A percentile compares a stretch with the other conserved stretches of the same genome.
Evolutionary conservation across 176 grass and related monocot species (phyloP).

Genomic region (Hyparrhenia diplandra): DNA sequence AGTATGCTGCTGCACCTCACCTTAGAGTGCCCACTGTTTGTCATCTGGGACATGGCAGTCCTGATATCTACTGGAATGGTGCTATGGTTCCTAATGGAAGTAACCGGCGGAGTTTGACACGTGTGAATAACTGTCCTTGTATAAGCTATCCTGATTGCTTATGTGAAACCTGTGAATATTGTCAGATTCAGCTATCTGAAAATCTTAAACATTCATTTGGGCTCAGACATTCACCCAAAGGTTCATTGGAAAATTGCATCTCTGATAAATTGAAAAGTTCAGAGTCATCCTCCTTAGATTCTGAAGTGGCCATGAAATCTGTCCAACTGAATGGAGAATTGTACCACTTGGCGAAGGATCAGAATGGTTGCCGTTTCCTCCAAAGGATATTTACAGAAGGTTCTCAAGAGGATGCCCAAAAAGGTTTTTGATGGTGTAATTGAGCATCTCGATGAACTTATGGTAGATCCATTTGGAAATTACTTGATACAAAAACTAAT

Average conservation of each 20-base stretch:
- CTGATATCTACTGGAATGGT: conserved; percentile 10
- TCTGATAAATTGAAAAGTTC: conserved; percentile 1
- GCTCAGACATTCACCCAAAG: conserved; percentile 4
- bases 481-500: conserved; percentile 60
- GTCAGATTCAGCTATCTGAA: conserved; percentile 25
- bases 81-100: conserved; percentile 7
- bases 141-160: conserved; percentile 26
- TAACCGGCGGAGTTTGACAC: conserved; percentile 17
- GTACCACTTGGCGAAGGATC: conserved; percentile 60
- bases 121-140: conserved; percentile 10
- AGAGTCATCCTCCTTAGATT: conserved; percentile 11
- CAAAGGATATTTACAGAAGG: conserved; percentile 53
- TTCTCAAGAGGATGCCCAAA: conserved; percentile 39
- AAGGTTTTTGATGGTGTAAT: conserved; percentile 55
- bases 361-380: conserved; percentile 55
- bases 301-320: not conserved
- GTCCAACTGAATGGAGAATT: conserved; percentile 30
- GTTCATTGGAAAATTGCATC: not conserved
- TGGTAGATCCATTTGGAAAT: conserved; percentile 65
- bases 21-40: not conserved
- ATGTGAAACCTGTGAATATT: conserved; percentile 29
- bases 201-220: conserved; percentile 19
- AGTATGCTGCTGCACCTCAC: conserved; percentile 12
- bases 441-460: conserved; percentile 52
- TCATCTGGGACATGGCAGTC: conserved; percentile 10